These are phyloP conservation scores for Aspergillus eucalypticola DNA, from an alignment of 2,329 filamentous ascomycete species.

Conservation along the genomic window DNA sequence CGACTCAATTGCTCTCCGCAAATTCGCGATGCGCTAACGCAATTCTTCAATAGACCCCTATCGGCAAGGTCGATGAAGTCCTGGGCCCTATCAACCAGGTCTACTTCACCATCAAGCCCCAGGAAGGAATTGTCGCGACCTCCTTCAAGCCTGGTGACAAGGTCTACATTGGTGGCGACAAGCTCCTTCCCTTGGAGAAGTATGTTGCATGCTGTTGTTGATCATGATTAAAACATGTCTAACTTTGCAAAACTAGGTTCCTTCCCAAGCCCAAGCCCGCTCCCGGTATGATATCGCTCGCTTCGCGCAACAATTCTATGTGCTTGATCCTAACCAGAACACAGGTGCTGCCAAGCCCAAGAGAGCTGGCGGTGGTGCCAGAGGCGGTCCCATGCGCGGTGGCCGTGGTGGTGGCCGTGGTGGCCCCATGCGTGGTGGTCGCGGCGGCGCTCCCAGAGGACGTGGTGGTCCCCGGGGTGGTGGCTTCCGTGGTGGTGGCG, in stretches of 20 bases:
- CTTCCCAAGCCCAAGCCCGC: constrained; percentile 85
- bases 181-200: constrained; percentile 89
- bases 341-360: constrained; percentile 68
- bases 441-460: constrained; percentile 56
- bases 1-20: background rate
- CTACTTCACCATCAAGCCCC: constrained; percentile 96
- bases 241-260: constrained; percentile 58
- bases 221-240: constrained; percentile 8
- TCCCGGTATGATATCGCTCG: constrained; percentile 45
- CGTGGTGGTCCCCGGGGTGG: constrained; percentile 55
- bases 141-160: constrained; percentile 97
- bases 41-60: constrained; percentile 60
- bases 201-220: constrained; percentile 32
- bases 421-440: constrained; percentile 40
- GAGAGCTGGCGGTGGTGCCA: constrained; percentile 63
- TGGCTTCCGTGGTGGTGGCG: constrained; percentile 43
- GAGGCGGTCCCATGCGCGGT: constrained; percentile 44
- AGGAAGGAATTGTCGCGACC: constrained; percentile 90
- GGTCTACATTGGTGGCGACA: constrained; percentile 94
- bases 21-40: constrained; percentile 19
- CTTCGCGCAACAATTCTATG: background rate
- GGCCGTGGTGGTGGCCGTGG: constrained; percentile 47
- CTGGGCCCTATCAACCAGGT: constrained; percentile 97
- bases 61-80: constrained; percentile 98
- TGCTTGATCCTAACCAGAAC: constrained; percentile 34